Evolutionary conservation across 2,329 filamentous ascomycete genomes (phyloP).

Genomic region (Myrmaecium sp.): DNA sequence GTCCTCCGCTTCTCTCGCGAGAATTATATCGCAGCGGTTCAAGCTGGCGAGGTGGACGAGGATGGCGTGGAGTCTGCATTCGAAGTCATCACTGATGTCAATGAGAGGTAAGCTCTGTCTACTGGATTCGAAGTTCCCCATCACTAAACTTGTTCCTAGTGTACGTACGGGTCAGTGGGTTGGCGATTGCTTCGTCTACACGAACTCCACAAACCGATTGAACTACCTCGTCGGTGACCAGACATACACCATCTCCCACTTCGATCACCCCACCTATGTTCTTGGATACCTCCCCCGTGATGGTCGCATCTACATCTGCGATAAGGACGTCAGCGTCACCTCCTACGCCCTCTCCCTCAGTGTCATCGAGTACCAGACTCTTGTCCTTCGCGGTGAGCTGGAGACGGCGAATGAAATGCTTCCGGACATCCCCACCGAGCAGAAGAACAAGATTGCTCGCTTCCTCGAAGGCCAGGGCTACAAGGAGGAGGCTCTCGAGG

Average conservation of each 20-base stretch:
- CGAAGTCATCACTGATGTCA: conserved; percentile 90
- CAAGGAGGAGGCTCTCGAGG: conserved; percentile 86
- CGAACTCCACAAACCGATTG: conserved; percentile 85
- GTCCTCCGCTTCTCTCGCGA: conserved; percentile 84
- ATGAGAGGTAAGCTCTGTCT: conserved; percentile 47
- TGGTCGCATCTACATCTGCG: conserved; percentile 83
- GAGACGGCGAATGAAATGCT: conserved; percentile 79
- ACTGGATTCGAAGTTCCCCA: not conserved
- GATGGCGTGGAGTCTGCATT: conserved; percentile 94
- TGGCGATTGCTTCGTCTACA: conserved; percentile 98
- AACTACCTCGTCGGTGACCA: conserved; percentile 98
- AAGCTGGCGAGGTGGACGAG: conserved; percentile 66
- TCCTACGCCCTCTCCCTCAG: conserved; percentile 83
- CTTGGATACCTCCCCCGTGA: conserved; percentile 91
- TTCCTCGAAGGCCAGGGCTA: conserved; percentile 96
- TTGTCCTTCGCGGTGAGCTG: conserved; percentile 86
- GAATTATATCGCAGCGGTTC: conserved; percentile 67
- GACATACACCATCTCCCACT: conserved; percentile 93
- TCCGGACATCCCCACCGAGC: conserved; percentile 67
- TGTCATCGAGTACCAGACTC: conserved; percentile 91
- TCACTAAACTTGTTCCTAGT: conserved; percentile 26
- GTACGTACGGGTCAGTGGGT: conserved; percentile 96
- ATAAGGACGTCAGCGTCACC: conserved; percentile 86
- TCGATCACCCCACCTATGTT: conserved; percentile 88
- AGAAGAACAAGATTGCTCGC: conserved; percentile 94